Conservation (phyloP, 441 rosid species). For the Pelargonium australe region DNA sequence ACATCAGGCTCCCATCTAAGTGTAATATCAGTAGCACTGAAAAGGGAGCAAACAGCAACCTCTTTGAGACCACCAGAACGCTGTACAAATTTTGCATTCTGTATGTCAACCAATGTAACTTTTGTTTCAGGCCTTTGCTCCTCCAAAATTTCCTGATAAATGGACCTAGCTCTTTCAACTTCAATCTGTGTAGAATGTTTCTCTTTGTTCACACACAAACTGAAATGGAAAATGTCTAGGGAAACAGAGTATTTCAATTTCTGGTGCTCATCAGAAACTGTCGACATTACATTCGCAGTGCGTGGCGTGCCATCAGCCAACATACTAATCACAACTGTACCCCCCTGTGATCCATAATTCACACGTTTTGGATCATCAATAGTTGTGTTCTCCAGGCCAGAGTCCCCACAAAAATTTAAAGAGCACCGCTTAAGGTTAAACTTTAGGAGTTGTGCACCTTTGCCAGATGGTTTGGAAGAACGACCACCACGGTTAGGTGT, state of each 20-base stretch:
- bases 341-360: conserved; percentile 99
- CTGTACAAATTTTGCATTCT: conserved; percentile 80
- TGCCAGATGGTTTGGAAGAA: conserved; percentile 66
- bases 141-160: conserved; percentile 69
- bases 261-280: conserved; percentile 50
- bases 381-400: conserved; percentile 58
- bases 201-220: conserved; percentile 75
- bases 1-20: conserved; percentile 94
- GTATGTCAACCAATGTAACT: conserved; percentile 72
- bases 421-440: conserved; percentile 80
- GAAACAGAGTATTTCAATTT: conserved; percentile 65
- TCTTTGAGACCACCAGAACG: conserved; percentile 92
- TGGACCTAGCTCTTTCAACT: conserved; percentile 83
- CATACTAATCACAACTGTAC: conserved; percentile 53
- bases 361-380: conserved; percentile 92
- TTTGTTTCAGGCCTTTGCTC: conserved; percentile 54
- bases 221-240: conserved; percentile 74
- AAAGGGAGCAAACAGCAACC: conserved; percentile 82
- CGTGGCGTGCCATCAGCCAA: conserved; percentile 83
- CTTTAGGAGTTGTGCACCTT: conserved; percentile 72
- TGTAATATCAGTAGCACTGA: conserved; percentile 86
- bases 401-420: conserved; percentile 61
- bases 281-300: conserved; percentile 58
- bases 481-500: conserved; percentile 43
- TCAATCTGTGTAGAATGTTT: conserved; percentile 86